Evolutionary conservation across 1,284 basidiomycete genomes (phyloP), one percentile per base, ranked within the genome.

Genomic region (Trichosporon asahii): DNA sequence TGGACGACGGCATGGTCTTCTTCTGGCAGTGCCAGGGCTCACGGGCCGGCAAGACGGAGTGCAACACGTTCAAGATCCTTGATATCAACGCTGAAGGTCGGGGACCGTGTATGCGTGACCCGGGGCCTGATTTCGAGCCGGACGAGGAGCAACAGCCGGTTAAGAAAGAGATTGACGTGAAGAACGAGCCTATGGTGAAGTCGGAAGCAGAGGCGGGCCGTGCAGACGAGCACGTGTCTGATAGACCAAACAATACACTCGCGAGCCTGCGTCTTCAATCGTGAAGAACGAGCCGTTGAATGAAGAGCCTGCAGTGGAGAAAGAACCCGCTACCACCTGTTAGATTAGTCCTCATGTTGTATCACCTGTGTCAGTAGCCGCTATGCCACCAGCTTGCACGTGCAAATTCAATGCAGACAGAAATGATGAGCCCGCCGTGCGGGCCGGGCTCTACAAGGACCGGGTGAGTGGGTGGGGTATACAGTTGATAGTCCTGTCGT

Each of bases 11-110:
- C 67, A 84, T 84, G 79, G 86, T 87, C 64, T 94, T 91, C 78
- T 95, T 93, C 88, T 95, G 94, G 93, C 86, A 88, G 64, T 95
- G 94, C 77, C 91, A 92, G 78, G 9, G 90, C 90, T 0, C 89
- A 89, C 18, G 89, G 91, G 82, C 93, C 78, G 9, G 81, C 93
- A 70, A 89, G 92, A 21, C 89, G 92, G 25, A 93, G 0, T 97
- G 94, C 77, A 87, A 88, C 29, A 89, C 89, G 73, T 95, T 93
- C 88, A 89, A 88, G 76, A 85, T 91, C 21, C 86, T 96, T 86
- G 90, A 95, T 81, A 88, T 91, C 84, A 80, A 85, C 66, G 86
- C 84, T 4, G 94, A 95, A 80, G 89, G 90, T 15, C 85, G 93
- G 76, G 83, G 83, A 23, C 83, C 83, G 31, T 83, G 80, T 72